These are phyloP conservation scores for Aspergillus pseudotamarii DNA, from an alignment of 2,329 filamentous ascomycete species.

Conservation along the genomic window DNA sequence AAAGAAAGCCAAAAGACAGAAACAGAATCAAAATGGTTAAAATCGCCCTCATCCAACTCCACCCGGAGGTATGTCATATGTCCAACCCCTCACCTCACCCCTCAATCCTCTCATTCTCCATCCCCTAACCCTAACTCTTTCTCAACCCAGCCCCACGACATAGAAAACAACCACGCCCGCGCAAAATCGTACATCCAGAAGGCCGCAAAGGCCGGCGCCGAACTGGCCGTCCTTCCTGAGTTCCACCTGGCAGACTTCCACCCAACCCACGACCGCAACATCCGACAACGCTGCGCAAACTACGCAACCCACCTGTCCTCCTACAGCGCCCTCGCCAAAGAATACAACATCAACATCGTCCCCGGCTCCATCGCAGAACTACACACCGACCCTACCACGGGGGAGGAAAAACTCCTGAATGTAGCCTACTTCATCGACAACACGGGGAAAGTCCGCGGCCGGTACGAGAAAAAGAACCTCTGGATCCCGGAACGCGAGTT, in stretches of 20 bases:
- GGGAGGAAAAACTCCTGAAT: background rate
- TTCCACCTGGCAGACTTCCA: constrained; percentile 54
- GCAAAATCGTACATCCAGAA: constrained; percentile 45
- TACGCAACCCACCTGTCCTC: background rate
- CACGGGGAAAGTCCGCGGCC: constrained; percentile 53
- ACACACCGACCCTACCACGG: background rate
- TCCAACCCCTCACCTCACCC: too few species aligned
- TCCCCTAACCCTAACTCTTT: background rate
- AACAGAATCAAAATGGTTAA: background rate
- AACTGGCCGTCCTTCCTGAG: constrained; percentile 62
- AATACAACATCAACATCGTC: background rate
- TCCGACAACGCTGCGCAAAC: constrained; percentile 25
- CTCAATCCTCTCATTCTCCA: too few species aligned
- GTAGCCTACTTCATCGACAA: constrained; percentile 52
- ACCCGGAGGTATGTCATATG: background rate
- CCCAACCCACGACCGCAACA: constrained; percentile 53
- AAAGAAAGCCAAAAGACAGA: background rate
- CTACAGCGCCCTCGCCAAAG: background rate
- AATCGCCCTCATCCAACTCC: background rate
- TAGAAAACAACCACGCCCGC: background rate
- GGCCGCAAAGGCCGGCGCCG: constrained; percentile 49
- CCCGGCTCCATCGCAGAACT: background rate
- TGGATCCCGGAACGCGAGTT: constrained; percentile 70
- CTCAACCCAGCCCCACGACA: background rate
- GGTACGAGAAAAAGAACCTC: constrained; percentile 68